Evolutionary conservation across 2,329 filamentous ascomycete species (phyloP), one percentile per base, ranked within the genome.

Genomic region (Fusarium hainanense): DNA sequence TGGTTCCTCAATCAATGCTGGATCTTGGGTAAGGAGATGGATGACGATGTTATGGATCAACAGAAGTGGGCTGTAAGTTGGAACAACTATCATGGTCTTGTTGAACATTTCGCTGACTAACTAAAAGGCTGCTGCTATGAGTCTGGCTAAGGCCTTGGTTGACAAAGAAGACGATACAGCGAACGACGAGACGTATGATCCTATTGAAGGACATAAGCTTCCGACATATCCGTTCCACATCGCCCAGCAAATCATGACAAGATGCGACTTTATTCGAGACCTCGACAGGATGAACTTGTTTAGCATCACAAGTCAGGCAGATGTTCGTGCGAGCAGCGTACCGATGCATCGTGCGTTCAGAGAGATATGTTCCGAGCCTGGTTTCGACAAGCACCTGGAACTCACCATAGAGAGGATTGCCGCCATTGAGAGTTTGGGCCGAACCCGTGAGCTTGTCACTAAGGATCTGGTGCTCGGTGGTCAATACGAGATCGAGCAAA

Each of bases 11-110:
- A 92, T 79, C 89, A 91, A 76, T 93, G 90, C 80, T 92, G 90
- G 85, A 91, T 93, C 63, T 84, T 93, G 6, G 91, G 91, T 13
- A 82, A 81, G 54, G 89, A 91, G 66, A 92, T 93, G 91, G 96
- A 98, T 73, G 96, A 98, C 80, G 96, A 99, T 77, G 96, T 98
- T 72, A 98, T 98, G 91, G 93, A 98, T 76, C 93, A 98, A 79
- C 94, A 98, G 78, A 98, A 98, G 79, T 98, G 93, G 85, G 93
- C 94, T 47, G 92, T 93, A 84, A 81, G 90, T 87, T 37, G 32
- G 41, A 61, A 9, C 16, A 42, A 40, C 4, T 32, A 25, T 20
- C 25, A 18, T 4, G 21, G 44, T 47, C 18, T 23, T 9, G 7
- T 41, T 41, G 63, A n/a, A 52, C 46, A 28, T 20, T 10, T 46